Evolutionary conservation across 179 eudicot genomes (phyloP), one percentile per base, ranked within the genome.

Genomic region (Gypsophila paniculata): DNA sequence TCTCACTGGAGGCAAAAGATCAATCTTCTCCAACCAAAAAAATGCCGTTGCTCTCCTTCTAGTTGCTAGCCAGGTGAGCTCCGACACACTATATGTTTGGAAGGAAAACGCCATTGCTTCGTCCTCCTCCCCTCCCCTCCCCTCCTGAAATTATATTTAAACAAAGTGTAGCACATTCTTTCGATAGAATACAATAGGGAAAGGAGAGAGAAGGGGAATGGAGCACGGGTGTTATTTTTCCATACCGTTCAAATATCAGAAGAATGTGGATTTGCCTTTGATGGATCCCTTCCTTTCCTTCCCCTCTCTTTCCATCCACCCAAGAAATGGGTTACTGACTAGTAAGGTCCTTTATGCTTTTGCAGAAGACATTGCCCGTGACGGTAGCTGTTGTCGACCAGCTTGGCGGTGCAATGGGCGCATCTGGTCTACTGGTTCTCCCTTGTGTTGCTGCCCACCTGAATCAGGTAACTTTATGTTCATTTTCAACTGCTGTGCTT

Each of bases 391-490:
- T 94, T 29, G 94, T 92, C 10, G 97, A 94, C 53, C 97, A 90
- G 86, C 95, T 94, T 17, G 94, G 90, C 39, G 95, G 96, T 79
- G 86, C 95, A 60, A 71, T 94, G 52, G 99, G 99, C 32, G 92
- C 86, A 81, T 77, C 97, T 67, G 97, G 97, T 70, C 80, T 94
- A 82, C 80, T 94, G 66, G 89, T 92, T 78, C 87, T 94, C 72
- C 99, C 99, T 25, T 88, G 97, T 77, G 92, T 94, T 71, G 97
- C 99, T 52, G 97, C 99, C 42, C 97, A 94, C 82, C 70, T 94
- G 68, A 88, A 83, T 80, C 99, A 94, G 97, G 83, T 79, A 61
- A 23, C 38, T 75, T 49, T 34, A 26, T 32, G n/a, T 44, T 65
- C n/a, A 10, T 39, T 26, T 12, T 2, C 22, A 25, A 18, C 17